Evolutionary conservation across 371 early-diverging fungal genomes (phyloP).

Genomic region (Choanephora cucurbitarum): DNA sequence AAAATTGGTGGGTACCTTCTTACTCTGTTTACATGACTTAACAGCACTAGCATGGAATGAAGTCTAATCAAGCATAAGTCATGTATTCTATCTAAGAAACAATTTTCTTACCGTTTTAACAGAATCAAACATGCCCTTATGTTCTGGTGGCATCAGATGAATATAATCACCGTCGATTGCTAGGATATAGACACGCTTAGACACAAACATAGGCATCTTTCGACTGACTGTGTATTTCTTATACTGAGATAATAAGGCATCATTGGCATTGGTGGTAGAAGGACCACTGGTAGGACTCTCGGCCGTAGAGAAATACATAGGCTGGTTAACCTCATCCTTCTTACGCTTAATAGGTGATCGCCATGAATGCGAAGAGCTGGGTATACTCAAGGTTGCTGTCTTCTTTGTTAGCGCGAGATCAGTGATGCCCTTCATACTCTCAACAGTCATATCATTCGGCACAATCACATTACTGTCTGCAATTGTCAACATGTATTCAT

Average conservation of each 20-base stretch:
- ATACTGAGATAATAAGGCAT: slow-evolving; percentile 46
- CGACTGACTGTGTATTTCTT: slow-evolving; percentile 74
- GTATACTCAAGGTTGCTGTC: slow-evolving; percentile 47
- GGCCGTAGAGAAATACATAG: slow-evolving; percentile 40
- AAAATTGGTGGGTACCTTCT: slow-evolving; percentile 74
- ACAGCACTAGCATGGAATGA: slow-evolving; percentile 82
- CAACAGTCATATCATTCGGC: slow-evolving; percentile 75
- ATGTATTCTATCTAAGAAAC: not conserved
- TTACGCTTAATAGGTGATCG: slow-evolving; percentile 51
- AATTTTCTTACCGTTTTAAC: slow-evolving; percentile 70
- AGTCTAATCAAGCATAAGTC: slow-evolving; percentile 53
- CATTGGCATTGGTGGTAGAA: slow-evolving; percentile 31
- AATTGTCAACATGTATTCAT: slow-evolving; percentile 82
- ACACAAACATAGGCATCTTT: slow-evolving; percentile 80
- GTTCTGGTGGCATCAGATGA: slow-evolving; percentile 86
- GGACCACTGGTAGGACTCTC: slow-evolving; percentile 20
- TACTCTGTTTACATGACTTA: slow-evolving; percentile 76
- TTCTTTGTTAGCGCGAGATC: slow-evolving; percentile 81
- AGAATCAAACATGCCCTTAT: slow-evolving; percentile 77
- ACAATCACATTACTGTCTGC: slow-evolving; percentile 76
- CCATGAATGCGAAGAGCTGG: slow-evolving; percentile 53
- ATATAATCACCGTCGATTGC: slow-evolving; percentile 95
- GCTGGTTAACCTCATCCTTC: slow-evolving; percentile 42
- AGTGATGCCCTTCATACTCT: slow-evolving; percentile 59
- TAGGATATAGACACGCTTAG: slow-evolving; percentile 81